Percentiles rank a stretch among this genome's conserved stretches.
phyloP scores from a whole-genome alignment of 768 basidiomycete genomes.

The Suillus weaverae region DNA sequence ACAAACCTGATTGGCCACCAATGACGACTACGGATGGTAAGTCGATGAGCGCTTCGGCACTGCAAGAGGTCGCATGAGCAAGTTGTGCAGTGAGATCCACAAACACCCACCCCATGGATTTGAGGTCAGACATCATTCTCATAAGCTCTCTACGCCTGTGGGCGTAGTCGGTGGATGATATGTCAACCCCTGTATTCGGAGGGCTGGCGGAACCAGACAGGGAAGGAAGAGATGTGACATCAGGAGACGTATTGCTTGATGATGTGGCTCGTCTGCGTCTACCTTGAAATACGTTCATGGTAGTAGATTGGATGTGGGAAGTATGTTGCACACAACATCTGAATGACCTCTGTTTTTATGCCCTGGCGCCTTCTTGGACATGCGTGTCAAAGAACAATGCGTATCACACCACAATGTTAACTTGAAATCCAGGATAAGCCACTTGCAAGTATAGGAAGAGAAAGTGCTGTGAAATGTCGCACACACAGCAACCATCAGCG shows the following conservation, averaged over 20 bases:
- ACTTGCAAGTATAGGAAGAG: no score
- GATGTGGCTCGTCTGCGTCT: neutral
- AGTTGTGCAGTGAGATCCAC: neutral
- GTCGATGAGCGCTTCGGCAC: slow-evolving; percentile 46
- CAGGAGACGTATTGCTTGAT: neutral
- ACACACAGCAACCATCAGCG: neutral
- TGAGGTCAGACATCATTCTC: slow-evolving; percentile 37
- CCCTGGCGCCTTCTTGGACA: neutral
- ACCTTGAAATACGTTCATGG: neutral
- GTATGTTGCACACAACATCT: neutral
- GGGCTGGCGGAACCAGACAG: neutral
- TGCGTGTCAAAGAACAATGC: neutral
- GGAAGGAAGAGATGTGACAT: neutral
- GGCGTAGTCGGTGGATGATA: slow-evolving; percentile 41
- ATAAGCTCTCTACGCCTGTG: slow-evolving; percentile 40
- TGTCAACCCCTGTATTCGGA: slow-evolving; percentile 3
- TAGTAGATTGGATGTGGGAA: neutral
- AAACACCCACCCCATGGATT: slow-evolving; percentile 32
- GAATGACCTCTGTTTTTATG: neutral
- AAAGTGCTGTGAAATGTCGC: neutral
- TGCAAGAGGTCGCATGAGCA: slow-evolving; percentile 16
- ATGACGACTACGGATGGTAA: slow-evolving; percentile 52
- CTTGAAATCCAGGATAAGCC: neutral
- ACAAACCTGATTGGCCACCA: slow-evolving; percentile 52
- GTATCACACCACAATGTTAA: neutral